Evolutionary conservation across 1,139 yeast genomes (phyloP).

Genomic region (Debaryomyces psychrophilus): DNA sequence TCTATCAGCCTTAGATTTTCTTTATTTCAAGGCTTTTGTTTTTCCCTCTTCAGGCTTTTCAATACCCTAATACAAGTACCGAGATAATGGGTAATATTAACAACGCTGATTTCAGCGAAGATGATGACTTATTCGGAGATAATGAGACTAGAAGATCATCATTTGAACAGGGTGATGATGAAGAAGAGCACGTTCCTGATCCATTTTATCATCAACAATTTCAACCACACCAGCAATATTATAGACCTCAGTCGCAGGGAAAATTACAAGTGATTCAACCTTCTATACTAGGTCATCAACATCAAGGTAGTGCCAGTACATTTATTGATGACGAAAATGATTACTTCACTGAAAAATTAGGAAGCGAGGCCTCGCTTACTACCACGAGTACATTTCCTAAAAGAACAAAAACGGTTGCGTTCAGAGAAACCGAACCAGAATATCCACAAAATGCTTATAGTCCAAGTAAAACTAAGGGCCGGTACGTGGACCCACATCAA

Average conservation of each 20-base stretch:
- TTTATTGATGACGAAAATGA: conserved; percentile 29
- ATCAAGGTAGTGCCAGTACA: conserved; percentile 23
- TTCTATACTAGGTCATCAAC: conserved; percentile 14
- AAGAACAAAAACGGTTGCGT: conserved; percentile 36
- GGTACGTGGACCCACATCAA: conserved; percentile 24
- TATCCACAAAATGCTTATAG: conserved; percentile 36
- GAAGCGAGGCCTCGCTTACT: conserved; percentile 1
- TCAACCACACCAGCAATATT: conserved; percentile 12
- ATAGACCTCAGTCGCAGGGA: conserved; percentile 9
- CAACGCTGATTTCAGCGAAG: conserved; percentile 14
- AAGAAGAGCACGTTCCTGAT: not conserved
- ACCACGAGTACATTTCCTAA: conserved; percentile 10
- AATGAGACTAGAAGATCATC: not conserved
- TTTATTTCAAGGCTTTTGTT: not conserved
- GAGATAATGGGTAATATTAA: conserved; percentile 4
- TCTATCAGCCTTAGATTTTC: not conserved
- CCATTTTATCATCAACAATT: not conserved
- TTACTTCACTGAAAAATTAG: conserved; percentile 20
- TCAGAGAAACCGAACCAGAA: conserved; percentile 40
- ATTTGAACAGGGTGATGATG: not conserved
- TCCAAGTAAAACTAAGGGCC: conserved; percentile 25
- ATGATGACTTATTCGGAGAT: conserved; percentile 17
- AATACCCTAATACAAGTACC: not conserved
- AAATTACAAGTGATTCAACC: conserved; percentile 1
- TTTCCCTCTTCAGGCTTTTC: not conserved